Base-by-base conservation (phyloP, 108 stramenopile species). In the Cyclotella kingstonii region DNA sequence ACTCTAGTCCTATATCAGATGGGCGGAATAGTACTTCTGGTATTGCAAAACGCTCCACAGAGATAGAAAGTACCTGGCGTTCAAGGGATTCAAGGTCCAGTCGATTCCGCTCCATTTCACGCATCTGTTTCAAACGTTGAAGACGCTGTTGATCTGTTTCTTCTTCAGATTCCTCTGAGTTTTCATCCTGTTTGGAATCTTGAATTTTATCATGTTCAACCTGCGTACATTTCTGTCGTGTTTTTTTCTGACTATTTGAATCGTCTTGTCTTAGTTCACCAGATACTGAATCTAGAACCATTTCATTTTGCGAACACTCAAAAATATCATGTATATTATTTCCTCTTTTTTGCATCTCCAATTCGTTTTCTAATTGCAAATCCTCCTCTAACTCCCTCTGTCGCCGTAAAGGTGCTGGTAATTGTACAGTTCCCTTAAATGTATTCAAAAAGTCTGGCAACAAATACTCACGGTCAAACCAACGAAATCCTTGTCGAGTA, bases 1-100 rank as follows among this genome's bases (percentile, higher is more conserved):
- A 78, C 9, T 86, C 70, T 67, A 98, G 61, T 3, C 93, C 95
- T 30, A 94, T 85, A 66, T 98, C 95, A 0, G 84, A 81, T 10
- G 97, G 97, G 23, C 84, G 83, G 73, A 96, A 98, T 26, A 98
- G 60, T 1, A 95, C 75, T 80, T 98, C 97, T 0, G 97, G 97
- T 22, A 96, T 77, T 38, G 83, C 70, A 70, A 98, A 96, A 9
- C 97, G 78, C 69, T 98, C 97, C 19, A 86, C 86, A 9, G 91
- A 93, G 23, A 96, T 52, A 15, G 63, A 54, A 17, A 96, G 52
- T 8, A 84, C 79, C 72, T 94, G 93, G 9, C 83, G 79, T 62
- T 93, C 90, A 8, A 54, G 73, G 23, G 86, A 80, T 44, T 77
- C 63, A 31, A 76, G 62, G 45, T 75, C 70, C 12, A 76, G 72